These are phyloP conservation scores for Helotiales sp. DNA, from an alignment of 2,329 filamentous ascomycete species.

Conservation along the genomic window DNA sequence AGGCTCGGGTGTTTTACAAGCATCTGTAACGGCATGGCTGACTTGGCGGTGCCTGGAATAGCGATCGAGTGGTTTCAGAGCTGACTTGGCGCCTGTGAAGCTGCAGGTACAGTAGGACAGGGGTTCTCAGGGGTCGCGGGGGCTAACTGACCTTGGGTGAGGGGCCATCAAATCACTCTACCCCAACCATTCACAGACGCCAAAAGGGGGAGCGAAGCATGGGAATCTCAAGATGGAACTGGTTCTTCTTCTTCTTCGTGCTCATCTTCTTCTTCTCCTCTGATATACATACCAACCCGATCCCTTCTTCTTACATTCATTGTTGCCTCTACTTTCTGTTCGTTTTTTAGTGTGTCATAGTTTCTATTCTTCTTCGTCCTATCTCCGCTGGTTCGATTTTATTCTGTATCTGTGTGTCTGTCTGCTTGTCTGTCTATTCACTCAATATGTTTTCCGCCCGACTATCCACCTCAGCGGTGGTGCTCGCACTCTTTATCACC, in stretches of 20 bases:
- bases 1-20: slow-evolving; percentile 11
- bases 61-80: not conserved
- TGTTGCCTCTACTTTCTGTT: slow-evolving; percentile 8
- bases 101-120: slow-evolving; percentile 8
- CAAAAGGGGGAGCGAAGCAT: not conserved
- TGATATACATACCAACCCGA: slow-evolving; percentile 4
- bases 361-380: slow-evolving; percentile 6
- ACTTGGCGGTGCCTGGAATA: slow-evolving; percentile 12
- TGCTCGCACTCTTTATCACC: slow-evolving; percentile 14
- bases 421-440: not conserved
- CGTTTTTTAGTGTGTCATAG: not conserved
- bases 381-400: slow-evolving; percentile 9
- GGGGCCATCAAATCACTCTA: not conserved
- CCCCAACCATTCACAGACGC: not conserved
- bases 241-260: not conserved
- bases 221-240: slow-evolving; percentile 9
- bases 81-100: not conserved
- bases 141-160: slow-evolving; percentile 7
- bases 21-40: slow-evolving; percentile 18
- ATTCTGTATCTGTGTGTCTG: not conserved
- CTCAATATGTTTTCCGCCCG: slow-evolving; percentile 2
- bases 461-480: slow-evolving; percentile 12
- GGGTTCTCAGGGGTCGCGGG: not conserved
- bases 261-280: not conserved
- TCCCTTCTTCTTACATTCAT: not conserved